A percentile compares a stretch with the other conserved stretches of the same genome.
Conservation (phyloP, 2,329 filamentous ascomycete genomes). For the Chaetomium globosum region DNA sequence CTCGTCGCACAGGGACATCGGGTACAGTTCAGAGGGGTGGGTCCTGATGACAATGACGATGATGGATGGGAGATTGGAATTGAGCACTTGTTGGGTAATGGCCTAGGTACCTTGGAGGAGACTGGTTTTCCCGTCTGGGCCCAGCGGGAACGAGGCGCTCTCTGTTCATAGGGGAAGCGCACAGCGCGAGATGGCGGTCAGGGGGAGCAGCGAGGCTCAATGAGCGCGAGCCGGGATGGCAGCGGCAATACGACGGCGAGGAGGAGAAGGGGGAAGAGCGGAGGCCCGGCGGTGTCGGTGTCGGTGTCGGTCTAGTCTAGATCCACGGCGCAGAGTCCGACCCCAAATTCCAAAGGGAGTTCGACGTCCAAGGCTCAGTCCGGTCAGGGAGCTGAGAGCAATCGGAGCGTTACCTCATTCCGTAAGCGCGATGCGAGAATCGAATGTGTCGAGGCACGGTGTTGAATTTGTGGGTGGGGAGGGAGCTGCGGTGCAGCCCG, state of each 20-base stretch:
- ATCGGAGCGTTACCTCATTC: conserved; percentile 62
- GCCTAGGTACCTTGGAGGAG: conserved; percentile 60
- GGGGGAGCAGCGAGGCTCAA: conserved; percentile 31
- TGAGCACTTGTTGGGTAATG: conserved; percentile 22
- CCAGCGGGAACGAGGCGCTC: conserved; percentile 61
- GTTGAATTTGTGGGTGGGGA: conserved; percentile 9
- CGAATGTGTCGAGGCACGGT: conserved; percentile 32
- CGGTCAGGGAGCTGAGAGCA: conserved; percentile 62
- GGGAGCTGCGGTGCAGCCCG: conserved; percentile 22
- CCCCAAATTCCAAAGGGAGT: conserved; percentile 16
- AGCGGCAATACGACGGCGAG: conserved; percentile 19
- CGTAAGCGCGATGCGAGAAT: conserved; percentile 40
- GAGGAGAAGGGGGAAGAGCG: neutral
- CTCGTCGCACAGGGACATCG: conserved; percentile 13
- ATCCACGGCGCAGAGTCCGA: conserved; percentile 23
- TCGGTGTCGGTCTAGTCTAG: neutral
- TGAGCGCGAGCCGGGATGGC: conserved; percentile 18
- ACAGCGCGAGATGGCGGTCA: conserved; percentile 28
- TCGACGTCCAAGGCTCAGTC: conserved; percentile 52
- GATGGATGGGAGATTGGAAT: neutral
- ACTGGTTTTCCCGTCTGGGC: conserved; percentile 61
- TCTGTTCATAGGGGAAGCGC: conserved; percentile 51
- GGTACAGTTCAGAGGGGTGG: neutral
- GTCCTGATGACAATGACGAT: neutral
- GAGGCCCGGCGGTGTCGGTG: conserved; percentile 13